A percentile compares a stretch with the other conserved stretches of the same genome.
phyloP scores from a whole-genome alignment of 2,329 filamentous ascomycete genomes.

The Neopestalotiopsis sp. region DNA sequence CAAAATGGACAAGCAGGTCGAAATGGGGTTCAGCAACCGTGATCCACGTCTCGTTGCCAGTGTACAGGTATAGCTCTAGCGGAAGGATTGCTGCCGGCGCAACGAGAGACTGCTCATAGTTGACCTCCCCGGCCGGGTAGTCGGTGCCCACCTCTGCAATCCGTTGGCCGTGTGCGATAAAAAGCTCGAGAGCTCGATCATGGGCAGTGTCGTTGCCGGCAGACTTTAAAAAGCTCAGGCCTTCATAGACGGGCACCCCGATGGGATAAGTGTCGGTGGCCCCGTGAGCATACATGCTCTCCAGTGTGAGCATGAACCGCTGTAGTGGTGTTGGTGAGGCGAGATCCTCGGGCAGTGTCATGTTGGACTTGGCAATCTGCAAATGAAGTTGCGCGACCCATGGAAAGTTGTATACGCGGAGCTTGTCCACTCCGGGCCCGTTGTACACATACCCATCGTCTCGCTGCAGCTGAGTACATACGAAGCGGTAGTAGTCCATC shows the following conservation, averaged over 20 bases:
- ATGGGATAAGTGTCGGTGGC: neutral
- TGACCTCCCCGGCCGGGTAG: neutral
- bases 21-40: neutral
- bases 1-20: neutral
- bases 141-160: neutral
- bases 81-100: neutral
- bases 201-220: slow-evolving; percentile 1
- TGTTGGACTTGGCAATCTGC: neutral
- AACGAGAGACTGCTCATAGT: neutral
- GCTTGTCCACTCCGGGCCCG: neutral
- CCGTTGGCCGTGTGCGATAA: neutral
- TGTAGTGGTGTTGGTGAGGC: neutral
- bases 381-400: neutral
- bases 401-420: neutral
- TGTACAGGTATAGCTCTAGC: neutral
- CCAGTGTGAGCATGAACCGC: slow-evolving; percentile 1
- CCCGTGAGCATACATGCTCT: neutral
- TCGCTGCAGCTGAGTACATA: neutral
- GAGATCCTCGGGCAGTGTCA: neutral
- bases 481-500: neutral
- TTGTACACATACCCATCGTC: neutral
- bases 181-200: neutral
- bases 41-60: neutral
- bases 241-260: neutral
- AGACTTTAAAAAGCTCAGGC: neutral